A percentile compares a stretch with the other conserved stretches of the same genome.
Conservation (phyloP, 805 yeast genomes). For the Komagataella ulmi region DNA sequence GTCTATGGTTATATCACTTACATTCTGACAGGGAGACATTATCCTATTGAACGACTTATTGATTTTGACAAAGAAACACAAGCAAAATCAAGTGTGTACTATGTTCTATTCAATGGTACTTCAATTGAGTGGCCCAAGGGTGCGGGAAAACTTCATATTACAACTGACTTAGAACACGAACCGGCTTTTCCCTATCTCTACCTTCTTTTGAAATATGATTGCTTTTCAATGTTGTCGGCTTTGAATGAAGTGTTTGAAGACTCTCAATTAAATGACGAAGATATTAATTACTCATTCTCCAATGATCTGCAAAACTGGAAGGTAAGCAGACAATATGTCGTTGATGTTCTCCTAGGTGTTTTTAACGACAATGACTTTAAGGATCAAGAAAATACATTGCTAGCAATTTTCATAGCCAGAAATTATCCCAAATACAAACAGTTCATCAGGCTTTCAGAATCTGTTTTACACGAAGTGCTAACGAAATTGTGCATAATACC, state of each 20-base stretch:
- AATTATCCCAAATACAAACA: conserved; percentile 80
- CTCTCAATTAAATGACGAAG: conserved; percentile 53
- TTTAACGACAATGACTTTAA: conserved; percentile 26
- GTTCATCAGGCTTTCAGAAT: conserved; percentile 60
- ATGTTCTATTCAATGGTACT: conserved; percentile 46
- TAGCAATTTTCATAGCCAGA: conserved; percentile 64
- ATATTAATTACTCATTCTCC: conserved; percentile 7
- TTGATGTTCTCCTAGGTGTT: conserved; percentile 57
- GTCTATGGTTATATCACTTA: conserved; percentile 54
- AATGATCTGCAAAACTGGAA: conserved; percentile 12
- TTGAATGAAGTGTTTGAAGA: conserved; percentile 82
- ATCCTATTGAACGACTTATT: conserved; percentile 53
- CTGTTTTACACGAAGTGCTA: conserved; percentile 33
- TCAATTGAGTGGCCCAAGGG: conserved; percentile 31
- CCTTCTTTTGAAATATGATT: conserved; percentile 37
- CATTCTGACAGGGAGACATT: conserved; percentile 64
- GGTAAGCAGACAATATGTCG: conserved; percentile 62
- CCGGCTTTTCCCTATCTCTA: conserved; percentile 63
- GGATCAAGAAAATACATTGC: conserved; percentile 15
- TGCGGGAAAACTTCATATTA: conserved; percentile 18
- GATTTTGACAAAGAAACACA: conserved; percentile 15
- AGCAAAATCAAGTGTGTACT: conserved; percentile 41
- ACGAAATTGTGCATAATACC: conserved; percentile 32
- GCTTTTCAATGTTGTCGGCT: conserved; percentile 48
- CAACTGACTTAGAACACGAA: conserved; percentile 20